Evolutionary conservation across 257 asterid species (phyloP).

Genomic region (Eucommia ulmoides): DNA sequence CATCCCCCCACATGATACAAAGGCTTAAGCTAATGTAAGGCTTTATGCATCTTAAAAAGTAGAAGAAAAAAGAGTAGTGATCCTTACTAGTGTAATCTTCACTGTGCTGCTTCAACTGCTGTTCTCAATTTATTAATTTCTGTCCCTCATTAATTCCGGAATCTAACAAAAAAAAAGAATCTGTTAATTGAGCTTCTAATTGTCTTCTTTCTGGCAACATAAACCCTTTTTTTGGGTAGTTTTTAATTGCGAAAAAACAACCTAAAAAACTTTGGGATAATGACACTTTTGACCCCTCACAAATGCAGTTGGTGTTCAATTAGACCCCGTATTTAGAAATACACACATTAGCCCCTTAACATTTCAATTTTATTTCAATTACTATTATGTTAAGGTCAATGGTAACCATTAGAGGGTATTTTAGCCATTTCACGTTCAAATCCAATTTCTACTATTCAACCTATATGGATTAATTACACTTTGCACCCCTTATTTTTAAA

Average conservation of each 20-base stretch:
- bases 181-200: not conserved
- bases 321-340: not conserved
- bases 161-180: too few relatives aligned
- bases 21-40: not conserved
- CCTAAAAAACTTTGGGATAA: not conserved
- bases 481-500: too few relatives aligned
- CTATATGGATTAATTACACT: too few relatives aligned
- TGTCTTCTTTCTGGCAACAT: not conserved
- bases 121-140: too few relatives aligned
- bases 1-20: not conserved
- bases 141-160: not conserved
- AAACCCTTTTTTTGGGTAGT: not conserved
- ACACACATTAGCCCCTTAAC: not conserved
- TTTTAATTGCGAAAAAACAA: not conserved
- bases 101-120: too few relatives aligned
- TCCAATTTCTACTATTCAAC: too few relatives aligned
- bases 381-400: too few relatives aligned
- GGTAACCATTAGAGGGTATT: too few relatives aligned
- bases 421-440: too few relatives aligned
- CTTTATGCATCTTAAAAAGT: not conserved
- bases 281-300: not conserved
- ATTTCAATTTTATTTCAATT: too few relatives aligned
- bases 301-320: too few relatives aligned
- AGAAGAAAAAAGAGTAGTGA: not conserved
- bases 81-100: too few relatives aligned